Evolutionary conservation across 2,329 filamentous ascomycete species (phyloP).

Genomic region (Cladosporium sp.): DNA sequence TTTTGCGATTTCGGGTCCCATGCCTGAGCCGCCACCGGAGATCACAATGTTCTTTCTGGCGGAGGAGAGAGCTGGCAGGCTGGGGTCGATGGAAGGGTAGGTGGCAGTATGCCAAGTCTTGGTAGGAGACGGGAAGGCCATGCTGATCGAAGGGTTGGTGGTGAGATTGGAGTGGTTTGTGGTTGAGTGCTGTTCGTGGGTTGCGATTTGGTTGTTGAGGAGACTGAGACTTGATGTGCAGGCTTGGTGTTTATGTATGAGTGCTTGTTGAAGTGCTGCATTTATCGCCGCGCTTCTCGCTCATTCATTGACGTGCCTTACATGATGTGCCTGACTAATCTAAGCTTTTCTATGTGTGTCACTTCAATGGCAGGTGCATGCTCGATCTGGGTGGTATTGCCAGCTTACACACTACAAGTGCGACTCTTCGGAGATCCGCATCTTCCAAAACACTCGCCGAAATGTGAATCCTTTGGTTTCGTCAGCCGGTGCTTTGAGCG

Average conservation of each 20-base stretch:
- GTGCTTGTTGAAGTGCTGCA: background rate
- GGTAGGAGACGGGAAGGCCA: slow-evolving; percentile 37
- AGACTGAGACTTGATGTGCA: background rate
- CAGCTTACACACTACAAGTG: background rate
- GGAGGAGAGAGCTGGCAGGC: slow-evolving; percentile 44
- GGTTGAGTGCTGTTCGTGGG: background rate
- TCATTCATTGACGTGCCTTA: background rate
- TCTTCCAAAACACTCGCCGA: background rate
- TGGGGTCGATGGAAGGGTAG: slow-evolving; percentile 44
- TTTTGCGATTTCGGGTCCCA: slow-evolving; percentile 23
- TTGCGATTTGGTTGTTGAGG: background rate
- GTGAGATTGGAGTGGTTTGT: background rate
- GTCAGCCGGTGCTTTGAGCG: background rate
- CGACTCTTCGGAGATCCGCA: background rate
- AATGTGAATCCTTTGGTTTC: background rate
- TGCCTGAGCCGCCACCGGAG: slow-evolving; percentile 25
- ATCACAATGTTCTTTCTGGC: slow-evolving; percentile 44
- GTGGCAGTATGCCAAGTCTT: slow-evolving; percentile 40
- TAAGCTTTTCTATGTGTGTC: background rate
- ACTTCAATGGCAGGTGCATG: background rate
- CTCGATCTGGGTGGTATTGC: background rate
- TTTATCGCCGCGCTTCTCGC: background rate
- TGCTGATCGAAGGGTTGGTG: background rate
- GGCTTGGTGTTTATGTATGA: background rate
- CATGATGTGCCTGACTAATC: background rate